Evolutionary conservation across 441 rosid genomes (phyloP).

Genomic region (Gossypium davidsonii): DNA sequence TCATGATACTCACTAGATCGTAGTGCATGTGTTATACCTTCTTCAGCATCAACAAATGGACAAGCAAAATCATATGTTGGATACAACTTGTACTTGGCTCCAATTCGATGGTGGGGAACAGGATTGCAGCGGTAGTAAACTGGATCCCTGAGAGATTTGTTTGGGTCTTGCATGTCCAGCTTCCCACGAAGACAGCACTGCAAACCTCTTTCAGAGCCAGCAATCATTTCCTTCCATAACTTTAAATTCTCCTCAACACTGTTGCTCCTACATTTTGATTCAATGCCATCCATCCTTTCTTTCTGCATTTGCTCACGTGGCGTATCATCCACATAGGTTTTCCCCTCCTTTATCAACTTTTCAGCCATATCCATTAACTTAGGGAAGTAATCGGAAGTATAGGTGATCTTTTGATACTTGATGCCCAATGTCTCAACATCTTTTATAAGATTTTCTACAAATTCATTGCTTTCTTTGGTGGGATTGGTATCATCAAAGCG

Average conservation of each 20-base stretch:
- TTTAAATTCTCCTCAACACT: constrained; percentile 53
- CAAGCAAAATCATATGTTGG: constrained; percentile 98
- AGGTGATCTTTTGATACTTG: constrained; percentile 59
- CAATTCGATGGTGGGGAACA: constrained; percentile 80
- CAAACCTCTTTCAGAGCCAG: constrained; percentile 63
- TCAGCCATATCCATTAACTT: constrained; percentile 76
- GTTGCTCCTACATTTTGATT: constrained; percentile 63
- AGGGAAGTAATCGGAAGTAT: constrained; percentile 82
- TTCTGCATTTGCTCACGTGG: constrained; percentile 71
- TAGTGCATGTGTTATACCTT: constrained; percentile 87
- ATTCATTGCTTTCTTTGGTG: constrained; percentile 70
- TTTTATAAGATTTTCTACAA: constrained; percentile 71
- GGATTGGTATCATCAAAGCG: constrained; percentile 85
- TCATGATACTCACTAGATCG: constrained; percentile 93
- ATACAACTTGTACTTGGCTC: constrained; percentile 71
- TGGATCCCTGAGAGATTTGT: constrained; percentile 85
- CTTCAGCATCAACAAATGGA: constrained; percentile 80
- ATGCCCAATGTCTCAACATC: constrained; percentile 80
- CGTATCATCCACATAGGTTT: constrained; percentile 79
- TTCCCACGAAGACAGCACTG: constrained; percentile 87
- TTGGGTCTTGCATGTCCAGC: constrained; percentile 81
- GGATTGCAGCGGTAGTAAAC: constrained; percentile 91
- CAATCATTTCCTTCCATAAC: constrained; percentile 75
- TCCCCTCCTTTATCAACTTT: constrained; percentile 55
- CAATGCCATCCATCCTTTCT: constrained; percentile 88